Percentiles rank a stretch among this genome's conserved stretches.
Conservation (phyloP, 2,329 filamentous ascomycete species). For the Verticillium nonalfalfae region DNA sequence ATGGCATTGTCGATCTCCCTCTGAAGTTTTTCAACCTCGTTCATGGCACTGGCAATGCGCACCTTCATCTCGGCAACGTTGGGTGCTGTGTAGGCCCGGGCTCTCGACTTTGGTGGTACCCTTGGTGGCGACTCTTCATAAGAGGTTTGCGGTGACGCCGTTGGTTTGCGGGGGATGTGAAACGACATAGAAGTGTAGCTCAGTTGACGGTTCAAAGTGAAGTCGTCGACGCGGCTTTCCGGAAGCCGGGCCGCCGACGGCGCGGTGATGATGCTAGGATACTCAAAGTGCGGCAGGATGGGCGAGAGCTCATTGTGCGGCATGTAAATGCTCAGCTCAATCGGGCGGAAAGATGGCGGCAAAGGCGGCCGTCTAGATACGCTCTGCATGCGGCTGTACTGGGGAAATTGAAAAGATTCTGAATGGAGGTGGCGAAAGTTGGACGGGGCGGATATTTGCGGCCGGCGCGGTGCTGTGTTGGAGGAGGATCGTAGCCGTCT, state of each 20-base stretch:
- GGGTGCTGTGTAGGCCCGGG: conserved; percentile 37
- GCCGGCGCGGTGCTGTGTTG: conserved; percentile 40
- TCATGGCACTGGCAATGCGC: conserved; percentile 49
- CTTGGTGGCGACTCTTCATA: conserved; percentile 24
- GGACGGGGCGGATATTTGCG: conserved; percentile 51
- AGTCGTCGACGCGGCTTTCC: conserved; percentile 17
- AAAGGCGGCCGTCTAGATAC: conserved; percentile 19
- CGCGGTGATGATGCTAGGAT: conserved; percentile 29
- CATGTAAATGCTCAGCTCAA: conserved; percentile 50
- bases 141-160: conserved; percentile 22
- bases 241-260: conserved; percentile 26
- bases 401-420: conserved; percentile 32
- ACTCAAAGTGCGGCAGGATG: conserved; percentile 45
- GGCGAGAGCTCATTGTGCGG: conserved; percentile 45
- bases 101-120: conserved; percentile 38
- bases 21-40: conserved; percentile 53
- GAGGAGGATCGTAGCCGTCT: conserved; percentile 33
- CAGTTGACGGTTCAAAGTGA: conserved; percentile 29
- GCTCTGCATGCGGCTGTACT: conserved; percentile 16
- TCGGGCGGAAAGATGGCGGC: conserved; percentile 40
- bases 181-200: conserved; percentile 50
- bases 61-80: conserved; percentile 46
- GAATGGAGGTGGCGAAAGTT: conserved; percentile 55
- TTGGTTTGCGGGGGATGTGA: conserved; percentile 43
- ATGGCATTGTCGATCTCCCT: conserved; percentile 54